These are phyloP conservation scores for Trichoderma sp. DNA, from an alignment of 2,329 filamentous ascomycete genomes.

Conservation along the genomic window DNA sequence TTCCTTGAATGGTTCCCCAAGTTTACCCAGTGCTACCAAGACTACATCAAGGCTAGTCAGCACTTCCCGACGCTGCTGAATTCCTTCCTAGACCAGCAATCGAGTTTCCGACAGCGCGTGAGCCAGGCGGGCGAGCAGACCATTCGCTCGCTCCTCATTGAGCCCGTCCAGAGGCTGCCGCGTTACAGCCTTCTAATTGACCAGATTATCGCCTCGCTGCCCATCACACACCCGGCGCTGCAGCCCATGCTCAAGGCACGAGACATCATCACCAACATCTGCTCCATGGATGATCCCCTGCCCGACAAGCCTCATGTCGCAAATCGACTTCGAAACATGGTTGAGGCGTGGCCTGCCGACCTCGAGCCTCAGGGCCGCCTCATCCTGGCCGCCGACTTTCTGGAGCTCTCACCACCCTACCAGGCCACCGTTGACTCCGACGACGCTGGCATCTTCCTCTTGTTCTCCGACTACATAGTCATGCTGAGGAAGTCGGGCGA, in stretches of 20 bases:
- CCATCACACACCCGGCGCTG: conserved; percentile 80
- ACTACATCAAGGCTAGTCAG: conserved; percentile 89
- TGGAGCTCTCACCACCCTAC: conserved; percentile 74
- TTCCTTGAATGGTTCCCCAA: conserved; percentile 90
- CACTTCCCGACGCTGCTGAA: conserved; percentile 81
- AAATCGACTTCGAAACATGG: conserved; percentile 70
- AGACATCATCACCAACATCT: conserved; percentile 94
- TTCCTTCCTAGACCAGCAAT: conserved; percentile 73
- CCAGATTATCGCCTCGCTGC: conserved; percentile 84
- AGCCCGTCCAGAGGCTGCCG: conserved; percentile 90
- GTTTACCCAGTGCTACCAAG: conserved; percentile 86
- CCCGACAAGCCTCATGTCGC: conserved; percentile 71
- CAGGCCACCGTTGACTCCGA: conserved; percentile 44
- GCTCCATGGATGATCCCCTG: conserved; percentile 75
- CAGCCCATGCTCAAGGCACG: conserved; percentile 81
- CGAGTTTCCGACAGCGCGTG: conserved; percentile 77
- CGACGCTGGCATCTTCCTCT: conserved; percentile 68
- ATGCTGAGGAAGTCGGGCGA: conserved; percentile 69
- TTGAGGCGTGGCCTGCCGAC: conserved; percentile 72
- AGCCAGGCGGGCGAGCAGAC: conserved; percentile 85
- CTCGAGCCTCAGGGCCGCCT: conserved; percentile 74
- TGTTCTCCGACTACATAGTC: conserved; percentile 81
- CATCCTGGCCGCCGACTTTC: conserved; percentile 76
- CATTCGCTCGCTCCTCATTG: conserved; percentile 87
- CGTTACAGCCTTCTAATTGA: conserved; percentile 96